These are phyloP conservation scores for Stephania yunnanensis DNA, from an alignment of 164 flowering plant genomes.

Conservation along the genomic window DNA sequence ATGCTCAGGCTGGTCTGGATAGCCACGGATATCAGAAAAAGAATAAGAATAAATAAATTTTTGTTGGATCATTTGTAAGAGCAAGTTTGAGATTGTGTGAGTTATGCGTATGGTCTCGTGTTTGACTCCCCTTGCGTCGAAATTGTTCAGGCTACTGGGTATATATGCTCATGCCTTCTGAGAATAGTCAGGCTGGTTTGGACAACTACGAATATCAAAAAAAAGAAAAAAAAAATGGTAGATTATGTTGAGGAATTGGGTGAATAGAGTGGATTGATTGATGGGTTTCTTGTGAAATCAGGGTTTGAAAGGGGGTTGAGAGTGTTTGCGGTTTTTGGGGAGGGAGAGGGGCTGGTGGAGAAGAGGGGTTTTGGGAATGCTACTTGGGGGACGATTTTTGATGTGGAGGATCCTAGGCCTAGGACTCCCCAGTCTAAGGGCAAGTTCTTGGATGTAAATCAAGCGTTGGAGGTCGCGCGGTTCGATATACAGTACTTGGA, in stretches of 20 bases:
- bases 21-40: too few species aligned
- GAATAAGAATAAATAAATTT: too few species aligned
- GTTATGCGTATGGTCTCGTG: too few species aligned
- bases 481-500: constrained; percentile 90
- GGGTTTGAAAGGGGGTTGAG: constrained; percentile 54
- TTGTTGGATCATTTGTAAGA: too few species aligned
- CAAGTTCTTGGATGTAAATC: constrained; percentile 79
- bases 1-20: too few species aligned
- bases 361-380: constrained; percentile 32
- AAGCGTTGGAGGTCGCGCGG: constrained; percentile 86
- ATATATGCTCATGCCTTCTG: too few species aligned
- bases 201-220: too few species aligned
- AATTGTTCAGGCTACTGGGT: too few species aligned
- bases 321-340: constrained; percentile 73
- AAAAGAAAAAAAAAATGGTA: too few species aligned
- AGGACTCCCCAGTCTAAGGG: constrained; percentile 58
- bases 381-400: constrained; percentile 63
- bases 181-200: too few species aligned
- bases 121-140: too few species aligned
- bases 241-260: not conserved
- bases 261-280: not conserved
- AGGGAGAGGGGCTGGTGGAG: constrained; percentile 54
- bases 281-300: constrained; percentile 16
- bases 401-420: constrained; percentile 90
- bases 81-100: too few species aligned